phyloP scores from a whole-genome alignment of 176 grass and related monocot species.

The Metroxylon sagu region DNA sequence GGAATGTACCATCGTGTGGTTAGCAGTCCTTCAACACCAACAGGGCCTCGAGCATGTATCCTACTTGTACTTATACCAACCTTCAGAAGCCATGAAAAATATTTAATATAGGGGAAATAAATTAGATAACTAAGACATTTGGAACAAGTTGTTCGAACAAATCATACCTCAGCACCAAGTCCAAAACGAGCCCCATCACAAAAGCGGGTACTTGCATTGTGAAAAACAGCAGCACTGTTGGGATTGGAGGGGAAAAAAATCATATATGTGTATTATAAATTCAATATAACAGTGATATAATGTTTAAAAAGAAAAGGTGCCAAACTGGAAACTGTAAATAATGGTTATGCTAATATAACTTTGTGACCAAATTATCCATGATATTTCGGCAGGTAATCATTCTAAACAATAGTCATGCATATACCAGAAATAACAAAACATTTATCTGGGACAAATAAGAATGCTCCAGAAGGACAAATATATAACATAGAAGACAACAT shows the following conservation, averaged over 20 bases:
- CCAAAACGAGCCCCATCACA: constrained; percentile 96
- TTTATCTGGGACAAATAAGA: no score
- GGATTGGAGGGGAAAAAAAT: constrained; percentile 13
- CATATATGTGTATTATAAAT: background rate
- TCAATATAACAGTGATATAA: no score
- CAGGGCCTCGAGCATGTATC: constrained; percentile 95
- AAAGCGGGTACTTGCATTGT: constrained; percentile 89
- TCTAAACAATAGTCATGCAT: no score
- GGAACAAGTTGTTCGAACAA: background rate
- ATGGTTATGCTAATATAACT: no score
- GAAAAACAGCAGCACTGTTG: constrained; percentile 81
- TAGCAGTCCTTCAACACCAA: constrained; percentile 91
- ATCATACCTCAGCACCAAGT: constrained; percentile 85
- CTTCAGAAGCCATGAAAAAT: constrained; percentile 41
- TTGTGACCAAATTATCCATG: no score
- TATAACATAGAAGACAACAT: no score
- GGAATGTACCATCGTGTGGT: constrained; percentile 73
- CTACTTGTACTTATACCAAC: constrained; percentile 98
- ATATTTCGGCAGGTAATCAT: no score
- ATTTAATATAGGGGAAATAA: constrained; percentile 9
- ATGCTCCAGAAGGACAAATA: no score
- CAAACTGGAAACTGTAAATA: no score
- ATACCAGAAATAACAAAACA: no score
- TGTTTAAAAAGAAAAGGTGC: no score
- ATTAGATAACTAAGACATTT: constrained; percentile 1